phyloP scores from a whole-genome alignment of 352 stramenopile species.

The Thraustochytrium striatum region DNA sequence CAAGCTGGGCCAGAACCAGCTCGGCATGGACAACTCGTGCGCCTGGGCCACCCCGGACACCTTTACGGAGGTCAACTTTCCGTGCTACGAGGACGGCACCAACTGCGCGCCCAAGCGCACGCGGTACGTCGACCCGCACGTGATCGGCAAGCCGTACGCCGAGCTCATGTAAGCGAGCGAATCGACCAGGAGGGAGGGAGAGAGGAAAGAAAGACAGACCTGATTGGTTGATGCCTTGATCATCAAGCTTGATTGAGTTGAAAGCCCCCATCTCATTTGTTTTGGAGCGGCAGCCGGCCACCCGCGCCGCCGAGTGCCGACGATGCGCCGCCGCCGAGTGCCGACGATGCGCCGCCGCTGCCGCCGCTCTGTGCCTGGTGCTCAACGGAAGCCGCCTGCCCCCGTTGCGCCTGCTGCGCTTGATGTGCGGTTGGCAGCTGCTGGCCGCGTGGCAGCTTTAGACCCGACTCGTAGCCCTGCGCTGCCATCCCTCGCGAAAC shows the following conservation, averaged over 20 bases:
- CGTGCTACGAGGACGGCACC: conserved; percentile 47
- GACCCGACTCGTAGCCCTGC: conserved; percentile 58
- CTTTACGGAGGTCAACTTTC: conserved; percentile 44
- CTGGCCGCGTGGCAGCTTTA: neutral
- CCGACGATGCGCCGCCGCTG: too few species aligned
- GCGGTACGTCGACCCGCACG: conserved; percentile 42
- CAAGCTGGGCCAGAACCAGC: conserved; percentile 79
- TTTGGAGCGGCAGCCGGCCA: too few species aligned
- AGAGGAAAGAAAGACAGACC: too few species aligned
- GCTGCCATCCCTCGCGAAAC: conserved; percentile 63
- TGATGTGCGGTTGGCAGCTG: neutral
- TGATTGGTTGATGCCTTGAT: too few species aligned
- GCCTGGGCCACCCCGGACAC: conserved; percentile 74
- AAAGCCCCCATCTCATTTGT: too few species aligned
- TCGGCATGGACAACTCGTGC: conserved; percentile 86
- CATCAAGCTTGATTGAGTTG: too few species aligned
- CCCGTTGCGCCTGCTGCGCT: neutral
- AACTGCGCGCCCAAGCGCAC: conserved; percentile 48
- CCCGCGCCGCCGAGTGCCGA: too few species aligned
- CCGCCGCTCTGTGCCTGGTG: too few species aligned
- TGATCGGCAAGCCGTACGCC: neutral
- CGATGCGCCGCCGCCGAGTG: too few species aligned
- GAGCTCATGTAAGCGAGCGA: too few species aligned
- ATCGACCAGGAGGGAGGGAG: too few species aligned
- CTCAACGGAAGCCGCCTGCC: too few species aligned